phyloP scores from a whole-genome alignment of 345 rosid species.

The Noccaea caerulescens region DNA sequence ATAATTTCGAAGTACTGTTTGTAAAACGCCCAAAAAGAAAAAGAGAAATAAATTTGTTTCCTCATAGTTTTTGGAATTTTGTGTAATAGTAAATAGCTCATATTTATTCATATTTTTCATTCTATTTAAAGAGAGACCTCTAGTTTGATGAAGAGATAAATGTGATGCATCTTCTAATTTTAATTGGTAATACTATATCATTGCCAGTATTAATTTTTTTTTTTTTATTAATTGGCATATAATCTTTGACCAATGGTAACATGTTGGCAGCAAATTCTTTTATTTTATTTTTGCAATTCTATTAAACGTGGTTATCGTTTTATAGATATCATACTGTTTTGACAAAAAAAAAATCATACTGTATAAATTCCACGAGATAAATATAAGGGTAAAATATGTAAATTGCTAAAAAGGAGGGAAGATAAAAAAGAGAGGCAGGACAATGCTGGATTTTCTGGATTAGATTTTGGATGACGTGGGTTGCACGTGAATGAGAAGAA shows the following conservation, averaged over 20 bases:
- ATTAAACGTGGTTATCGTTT: not conserved
- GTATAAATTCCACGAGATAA: no score
- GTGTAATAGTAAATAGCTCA: constrained; percentile 18
- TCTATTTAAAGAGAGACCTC: no score
- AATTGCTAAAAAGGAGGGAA: not conserved
- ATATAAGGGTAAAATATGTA: not conserved
- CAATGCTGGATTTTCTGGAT: constrained; percentile 40
- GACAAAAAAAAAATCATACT: no score
- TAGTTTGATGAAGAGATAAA: no score
- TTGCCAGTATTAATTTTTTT: not conserved
- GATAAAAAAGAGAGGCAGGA: not conserved
- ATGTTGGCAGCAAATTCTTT: not conserved
- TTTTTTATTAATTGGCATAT: not conserved
- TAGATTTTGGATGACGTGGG: constrained; percentile 45
- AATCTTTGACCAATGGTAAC: not conserved
- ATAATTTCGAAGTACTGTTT: not conserved
- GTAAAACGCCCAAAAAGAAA: not conserved
- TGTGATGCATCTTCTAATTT: no score
- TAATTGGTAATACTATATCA: no score
- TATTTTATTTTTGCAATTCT: not conserved
- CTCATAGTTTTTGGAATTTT: constrained; percentile 13
- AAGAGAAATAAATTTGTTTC: not conserved
- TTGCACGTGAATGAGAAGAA: constrained; percentile 12
- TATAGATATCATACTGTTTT: no score
- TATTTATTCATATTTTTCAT: constrained; percentile 9